Base-by-base conservation (phyloP, 2,329 filamentous ascomycete species). In the Triangularia verruculosa region DNA sequence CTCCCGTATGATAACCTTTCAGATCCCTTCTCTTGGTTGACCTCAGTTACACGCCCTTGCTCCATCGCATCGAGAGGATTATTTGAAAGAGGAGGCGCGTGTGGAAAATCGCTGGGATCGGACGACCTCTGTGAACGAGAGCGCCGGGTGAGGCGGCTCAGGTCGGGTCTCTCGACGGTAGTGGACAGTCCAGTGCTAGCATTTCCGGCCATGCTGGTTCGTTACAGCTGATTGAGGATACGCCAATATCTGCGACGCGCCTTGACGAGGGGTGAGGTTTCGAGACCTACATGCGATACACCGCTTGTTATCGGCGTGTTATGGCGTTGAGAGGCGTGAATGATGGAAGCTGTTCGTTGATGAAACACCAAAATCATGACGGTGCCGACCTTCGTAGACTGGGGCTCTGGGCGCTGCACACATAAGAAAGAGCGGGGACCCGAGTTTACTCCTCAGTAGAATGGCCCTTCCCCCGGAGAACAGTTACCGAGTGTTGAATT, bases 21-120 rank as follows among this genome's bases (percentile, higher is more conserved):
- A 5, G 11, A 9, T 20, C n/a, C 39, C 39, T 47, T 47, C n/a
- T 47, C 39, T 39, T 47, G n/a, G n/a, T 47, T 2, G n/a, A 20
- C n/a, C n/a, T 47, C 39, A 6, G 39, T 20, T 17, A 47, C 20
- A 9, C 56, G 57, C 11, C 61, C 61, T 6, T 27, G 61, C 51
- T 63, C 61, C 47, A 63, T 63, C 6, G 11, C 51, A 27, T 63
- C 61, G 25, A 60, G 17, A 17, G 51, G 59, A n/a, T 60, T 39
- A 4, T 17, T 32, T n/a, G 39, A 17, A 6, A 47, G 2, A 8
- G 12, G 8, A 8, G 61, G 51, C 12, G 57, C 59, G 27, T 59
- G 59, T 2, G 47, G 9, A 24, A 63, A 39, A 15, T 52, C 27
- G n/a, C 55, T 55, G 2, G 57, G 57, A 20, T 30, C 30, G 47